A percentile compares a stretch with the other conserved stretches of the same genome.
Evolutionary conservation across 2,329 filamentous ascomycete genomes (phyloP).

Genomic region (Phaeosphaeriaceae sp.): DNA sequence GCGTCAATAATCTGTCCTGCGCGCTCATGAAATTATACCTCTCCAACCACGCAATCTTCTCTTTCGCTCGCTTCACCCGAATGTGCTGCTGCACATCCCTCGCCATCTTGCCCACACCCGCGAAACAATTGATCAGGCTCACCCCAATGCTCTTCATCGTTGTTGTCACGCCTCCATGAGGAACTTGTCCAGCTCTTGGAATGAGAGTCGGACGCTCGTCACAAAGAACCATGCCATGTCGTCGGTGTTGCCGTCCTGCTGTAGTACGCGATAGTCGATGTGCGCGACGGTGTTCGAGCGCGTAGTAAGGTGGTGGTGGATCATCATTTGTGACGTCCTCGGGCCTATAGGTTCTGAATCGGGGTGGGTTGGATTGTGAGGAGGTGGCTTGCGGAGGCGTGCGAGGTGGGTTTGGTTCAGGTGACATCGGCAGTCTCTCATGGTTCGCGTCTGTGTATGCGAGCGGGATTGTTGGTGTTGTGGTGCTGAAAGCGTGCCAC

Average conservation of each 20-base stretch:
- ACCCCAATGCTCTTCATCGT: not conserved
- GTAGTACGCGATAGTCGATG: not conserved
- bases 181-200: too few species aligned
- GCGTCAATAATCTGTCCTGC: not conserved
- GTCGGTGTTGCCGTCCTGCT: not conserved
- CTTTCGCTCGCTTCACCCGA: not conserved
- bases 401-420: too few species aligned
- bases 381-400: not conserved
- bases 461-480: not conserved
- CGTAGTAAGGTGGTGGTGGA: not conserved
- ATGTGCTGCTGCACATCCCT: not conserved
- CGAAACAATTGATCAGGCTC: not conserved
- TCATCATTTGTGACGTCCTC: not conserved
- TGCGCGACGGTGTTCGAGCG: not conserved
- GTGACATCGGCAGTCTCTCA: too few species aligned
- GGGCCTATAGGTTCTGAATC: not conserved
- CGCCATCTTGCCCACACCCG: not conserved
- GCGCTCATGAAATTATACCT: constrained; percentile 2
- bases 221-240: not conserved
- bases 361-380: not conserved
- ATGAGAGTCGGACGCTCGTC: not conserved
- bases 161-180: not conserved
- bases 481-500: not conserved
- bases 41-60: constrained; percentile 5
- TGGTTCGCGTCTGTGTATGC: not conserved